A percentile compares a stretch with the other conserved stretches of the same genome.
Conservation (phyloP, 352 stramenopile species). For the Peronospora destructor region DNA sequence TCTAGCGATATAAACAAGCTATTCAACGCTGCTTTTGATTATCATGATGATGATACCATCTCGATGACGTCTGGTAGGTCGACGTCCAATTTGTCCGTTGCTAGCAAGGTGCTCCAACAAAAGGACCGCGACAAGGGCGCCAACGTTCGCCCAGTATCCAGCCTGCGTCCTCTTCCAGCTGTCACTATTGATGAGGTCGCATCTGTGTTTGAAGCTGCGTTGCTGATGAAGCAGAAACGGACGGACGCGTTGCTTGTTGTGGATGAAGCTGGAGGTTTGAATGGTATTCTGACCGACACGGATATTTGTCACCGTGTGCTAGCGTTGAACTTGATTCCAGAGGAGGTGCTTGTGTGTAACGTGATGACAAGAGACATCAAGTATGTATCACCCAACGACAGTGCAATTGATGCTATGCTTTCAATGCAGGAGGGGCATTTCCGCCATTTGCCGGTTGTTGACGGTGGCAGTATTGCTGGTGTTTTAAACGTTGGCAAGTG, state of each 20-base stretch:
- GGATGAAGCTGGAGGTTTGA: conserved; percentile 72
- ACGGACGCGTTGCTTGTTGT: conserved; percentile 91
- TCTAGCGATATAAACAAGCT: conserved; percentile 71
- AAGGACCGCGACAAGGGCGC: conserved; percentile 75
- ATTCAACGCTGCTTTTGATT: conserved; percentile 72
- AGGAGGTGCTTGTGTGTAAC: conserved; percentile 58
- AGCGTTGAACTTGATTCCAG: conserved; percentile 73
- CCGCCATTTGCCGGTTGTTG: conserved; percentile 93
- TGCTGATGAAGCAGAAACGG: conserved; percentile 89
- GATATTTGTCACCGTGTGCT: conserved; percentile 93
- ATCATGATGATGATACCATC: conserved; percentile 45
- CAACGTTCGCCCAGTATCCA: conserved; percentile 76
- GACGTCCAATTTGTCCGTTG: conserved; percentile 46
- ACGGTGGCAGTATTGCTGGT: conserved; percentile 84
- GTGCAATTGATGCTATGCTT: conserved; percentile 93
- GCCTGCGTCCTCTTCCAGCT: conserved; percentile 63
- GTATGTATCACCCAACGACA: conserved; percentile 91
- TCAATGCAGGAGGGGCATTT: conserved; percentile 98
- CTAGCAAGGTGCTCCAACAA: conserved; percentile 60
- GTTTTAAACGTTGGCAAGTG: conserved; percentile 98
- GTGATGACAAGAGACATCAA: conserved; percentile 96
- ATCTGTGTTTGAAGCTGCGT: conserved; percentile 84
- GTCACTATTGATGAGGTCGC: conserved; percentile 66
- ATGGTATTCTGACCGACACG: conserved; percentile 94
- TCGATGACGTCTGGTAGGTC: conserved; percentile 55